These are phyloP conservation scores for Nicotiana paniculata DNA, from an alignment of 257 asterid species.

Conservation along the genomic window DNA sequence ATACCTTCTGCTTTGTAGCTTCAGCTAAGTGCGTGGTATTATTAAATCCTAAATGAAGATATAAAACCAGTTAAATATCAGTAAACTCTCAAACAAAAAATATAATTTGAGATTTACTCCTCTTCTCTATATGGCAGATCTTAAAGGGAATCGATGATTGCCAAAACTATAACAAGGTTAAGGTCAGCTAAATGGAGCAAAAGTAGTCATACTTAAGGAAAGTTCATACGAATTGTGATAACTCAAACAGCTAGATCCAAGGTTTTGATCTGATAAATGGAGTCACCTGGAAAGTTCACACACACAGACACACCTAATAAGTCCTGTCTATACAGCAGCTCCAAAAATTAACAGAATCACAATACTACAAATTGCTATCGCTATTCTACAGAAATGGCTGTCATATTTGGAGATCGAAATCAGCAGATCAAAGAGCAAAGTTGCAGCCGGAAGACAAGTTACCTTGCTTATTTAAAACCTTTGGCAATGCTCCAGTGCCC, in stretches of 20 bases:
- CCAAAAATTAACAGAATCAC: neutral
- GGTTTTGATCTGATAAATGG: neutral
- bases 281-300: neutral
- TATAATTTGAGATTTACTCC: neutral
- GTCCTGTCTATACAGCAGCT: neutral
- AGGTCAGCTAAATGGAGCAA: neutral
- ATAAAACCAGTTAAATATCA: neutral
- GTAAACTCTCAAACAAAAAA: neutral
- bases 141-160: neutral
- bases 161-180: neutral
- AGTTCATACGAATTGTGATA: neutral
- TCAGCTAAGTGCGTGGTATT: neutral
- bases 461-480: constrained; percentile 10
- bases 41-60: neutral
- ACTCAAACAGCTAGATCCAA: neutral
- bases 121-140: neutral
- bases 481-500: constrained; percentile 3
- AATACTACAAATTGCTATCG: neutral
- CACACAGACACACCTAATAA: neutral
- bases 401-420: neutral
- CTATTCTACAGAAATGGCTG: neutral
- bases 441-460: neutral
- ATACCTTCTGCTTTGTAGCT: constrained; percentile 6
- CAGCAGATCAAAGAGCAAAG: neutral
- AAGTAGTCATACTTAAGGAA: neutral